Evolutionary conservation across 176 grass and related monocot genomes (phyloP).

Genomic region (Areca catechu): DNA sequence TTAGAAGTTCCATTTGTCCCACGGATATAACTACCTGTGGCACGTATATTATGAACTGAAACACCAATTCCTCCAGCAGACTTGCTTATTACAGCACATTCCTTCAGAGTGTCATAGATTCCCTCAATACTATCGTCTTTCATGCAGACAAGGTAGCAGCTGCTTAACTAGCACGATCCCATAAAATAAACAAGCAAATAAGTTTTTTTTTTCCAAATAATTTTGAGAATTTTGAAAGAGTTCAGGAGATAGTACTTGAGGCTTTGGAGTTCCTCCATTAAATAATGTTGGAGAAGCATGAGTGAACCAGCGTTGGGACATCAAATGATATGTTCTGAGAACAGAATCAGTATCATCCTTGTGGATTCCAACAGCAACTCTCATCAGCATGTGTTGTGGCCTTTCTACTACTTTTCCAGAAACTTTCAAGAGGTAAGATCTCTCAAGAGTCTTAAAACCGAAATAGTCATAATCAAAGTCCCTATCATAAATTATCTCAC

Average conservation of each 20-base stretch:
- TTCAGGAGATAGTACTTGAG: slow-evolving; percentile 43
- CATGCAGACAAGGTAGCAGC: slow-evolving; percentile 96
- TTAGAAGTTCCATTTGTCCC: slow-evolving; percentile 92
- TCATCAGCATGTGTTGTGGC: slow-evolving; percentile 95
- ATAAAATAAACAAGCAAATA: not conserved
- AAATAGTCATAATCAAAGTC: slow-evolving; percentile 98
- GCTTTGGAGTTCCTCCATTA: slow-evolving; percentile 80
- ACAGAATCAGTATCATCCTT: slow-evolving; percentile 80
- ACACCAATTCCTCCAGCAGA: slow-evolving; percentile 96
- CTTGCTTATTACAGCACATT: slow-evolving; percentile 93
- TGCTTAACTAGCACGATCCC: slow-evolving; percentile 52
- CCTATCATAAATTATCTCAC: slow-evolving; percentile 96
- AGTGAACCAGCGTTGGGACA: slow-evolving; percentile 98
- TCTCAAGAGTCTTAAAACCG: slow-evolving; percentile 96
- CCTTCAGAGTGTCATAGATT: slow-evolving; percentile 90
- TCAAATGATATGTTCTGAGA: slow-evolving; percentile 76
- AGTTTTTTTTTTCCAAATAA: too few relatives aligned
- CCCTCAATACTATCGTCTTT: slow-evolving; percentile 98
- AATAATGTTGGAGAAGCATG: slow-evolving; percentile 90
- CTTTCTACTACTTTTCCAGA: slow-evolving; percentile 57
- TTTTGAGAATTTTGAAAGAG: not conserved
- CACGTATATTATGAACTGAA: slow-evolving; percentile 80
- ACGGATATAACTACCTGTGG: slow-evolving; percentile 79
- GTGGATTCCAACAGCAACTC: slow-evolving; percentile 91
- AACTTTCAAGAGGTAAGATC: slow-evolving; percentile 87